A percentile compares a stretch with the other conserved stretches of the same genome.
phyloP scores from a whole-genome alignment of 441 rosid genomes.

The Erodium moschatum region DNA sequence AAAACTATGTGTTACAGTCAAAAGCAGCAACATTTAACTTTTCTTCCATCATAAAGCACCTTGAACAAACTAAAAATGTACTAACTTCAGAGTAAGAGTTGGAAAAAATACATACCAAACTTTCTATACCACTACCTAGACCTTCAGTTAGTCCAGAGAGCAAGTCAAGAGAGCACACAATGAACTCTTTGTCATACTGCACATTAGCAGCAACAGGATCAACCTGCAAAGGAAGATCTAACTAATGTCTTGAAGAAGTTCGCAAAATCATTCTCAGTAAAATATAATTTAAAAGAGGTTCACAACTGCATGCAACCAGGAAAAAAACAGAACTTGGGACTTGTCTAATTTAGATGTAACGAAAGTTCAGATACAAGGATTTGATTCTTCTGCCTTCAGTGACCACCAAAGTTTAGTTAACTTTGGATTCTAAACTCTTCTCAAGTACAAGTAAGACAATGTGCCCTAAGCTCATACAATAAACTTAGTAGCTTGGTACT shows the following conservation, averaged over 20 bases:
- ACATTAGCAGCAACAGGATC: constrained; percentile 68
- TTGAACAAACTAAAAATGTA: neutral
- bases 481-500: neutral
- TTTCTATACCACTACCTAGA: constrained; percentile 83
- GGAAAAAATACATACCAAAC: constrained; percentile 56
- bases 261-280: constrained; percentile 1
- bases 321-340: constrained; percentile 11
- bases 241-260: constrained; percentile 9
- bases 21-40: neutral
- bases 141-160: constrained; percentile 97
- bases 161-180: constrained; percentile 88
- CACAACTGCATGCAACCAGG: constrained; percentile 7
- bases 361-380: constrained; percentile 1
- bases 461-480: neutral
- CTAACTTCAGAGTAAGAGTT: neutral
- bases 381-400: neutral
- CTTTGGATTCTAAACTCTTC: neutral
- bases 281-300: constrained; percentile 6
- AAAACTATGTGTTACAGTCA: neutral
- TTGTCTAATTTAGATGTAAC: neutral
- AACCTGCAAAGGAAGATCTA: constrained; percentile 41
- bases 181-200: constrained; percentile 80
- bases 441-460: neutral
- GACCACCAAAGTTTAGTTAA: neutral
- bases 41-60: neutral